Percentiles rank a stretch among this genome's conserved stretches.
Evolutionary conservation across 2,329 filamentous ascomycete genomes (phyloP).

Genomic region (Arachnomyces sp.): DNA sequence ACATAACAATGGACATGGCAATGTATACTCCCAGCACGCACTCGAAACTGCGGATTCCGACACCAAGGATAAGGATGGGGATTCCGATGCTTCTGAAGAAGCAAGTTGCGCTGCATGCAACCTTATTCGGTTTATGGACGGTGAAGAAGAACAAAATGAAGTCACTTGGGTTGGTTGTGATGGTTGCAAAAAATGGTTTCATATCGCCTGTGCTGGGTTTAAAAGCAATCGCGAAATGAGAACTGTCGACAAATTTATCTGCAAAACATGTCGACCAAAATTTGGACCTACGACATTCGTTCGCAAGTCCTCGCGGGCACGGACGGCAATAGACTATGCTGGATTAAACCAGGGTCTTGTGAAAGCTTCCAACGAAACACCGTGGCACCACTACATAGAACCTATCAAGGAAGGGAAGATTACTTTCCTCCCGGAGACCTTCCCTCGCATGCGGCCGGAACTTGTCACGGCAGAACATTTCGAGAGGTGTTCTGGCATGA

Average conservation of each 20-base stretch:
- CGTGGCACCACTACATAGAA: slow-evolving; percentile 60
- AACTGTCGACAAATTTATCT: slow-evolving; percentile 61
- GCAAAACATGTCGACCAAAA: slow-evolving; percentile 48
- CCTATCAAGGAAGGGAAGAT: slow-evolving; percentile 58
- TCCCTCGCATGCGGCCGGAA: slow-evolving; percentile 56
- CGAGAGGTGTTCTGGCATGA: slow-evolving; percentile 55
- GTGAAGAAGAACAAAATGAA: slow-evolving; percentile 46
- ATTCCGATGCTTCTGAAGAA: slow-evolving; percentile 26
- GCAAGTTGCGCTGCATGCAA: slow-evolving; percentile 51
- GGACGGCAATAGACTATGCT: slow-evolving; percentile 60
- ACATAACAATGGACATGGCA: slow-evolving; percentile 1
- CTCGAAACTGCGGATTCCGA: slow-evolving; percentile 7
- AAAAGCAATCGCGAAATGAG: slow-evolving; percentile 55
- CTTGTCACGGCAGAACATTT: slow-evolving; percentile 56
- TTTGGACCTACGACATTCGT: slow-evolving; percentile 59
- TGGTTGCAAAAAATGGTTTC: slow-evolving; percentile 60
- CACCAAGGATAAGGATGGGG: slow-evolving; percentile 20
- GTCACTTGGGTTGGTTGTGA: slow-evolving; percentile 59
- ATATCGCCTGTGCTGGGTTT: slow-evolving; percentile 59
- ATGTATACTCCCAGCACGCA: not conserved
- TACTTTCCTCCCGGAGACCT: slow-evolving; percentile 52
- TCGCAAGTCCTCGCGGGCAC: slow-evolving; percentile 56
- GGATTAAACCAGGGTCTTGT: slow-evolving; percentile 58
- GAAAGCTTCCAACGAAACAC: slow-evolving; percentile 55
- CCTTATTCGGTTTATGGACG: slow-evolving; percentile 44